A percentile compares a stretch with the other conserved stretches of the same genome.
phyloP scores from a whole-genome alignment of 441 rosid species.

The Corymbia citriodora region DNA sequence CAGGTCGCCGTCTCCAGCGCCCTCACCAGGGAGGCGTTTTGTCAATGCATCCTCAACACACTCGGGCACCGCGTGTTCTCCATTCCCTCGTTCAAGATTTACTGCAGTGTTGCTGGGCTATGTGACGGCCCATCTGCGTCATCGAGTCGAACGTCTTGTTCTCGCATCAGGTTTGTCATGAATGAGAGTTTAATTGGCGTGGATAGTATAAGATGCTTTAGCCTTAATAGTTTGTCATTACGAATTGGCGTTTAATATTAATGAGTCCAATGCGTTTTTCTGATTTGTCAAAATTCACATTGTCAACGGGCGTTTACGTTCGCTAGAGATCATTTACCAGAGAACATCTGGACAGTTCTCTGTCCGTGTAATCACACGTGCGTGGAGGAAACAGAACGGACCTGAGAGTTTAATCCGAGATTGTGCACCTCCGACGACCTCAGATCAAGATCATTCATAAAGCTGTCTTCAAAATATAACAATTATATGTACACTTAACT shows the following conservation, averaged over 20 bases:
- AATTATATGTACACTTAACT: background rate
- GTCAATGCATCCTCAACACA: conserved; percentile 54
- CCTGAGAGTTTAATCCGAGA: background rate
- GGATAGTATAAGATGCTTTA: no score
- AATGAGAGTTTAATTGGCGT: no score
- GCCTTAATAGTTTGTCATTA: no score
- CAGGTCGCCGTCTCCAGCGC: conserved; percentile 32
- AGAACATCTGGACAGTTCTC: no score
- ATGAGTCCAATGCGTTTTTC: no score
- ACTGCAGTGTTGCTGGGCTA: conserved; percentile 79
- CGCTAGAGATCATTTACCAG: no score
- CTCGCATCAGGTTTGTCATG: no score
- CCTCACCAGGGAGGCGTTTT: conserved; percentile 52
- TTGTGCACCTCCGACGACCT: background rate
- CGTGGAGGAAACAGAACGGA: no score
- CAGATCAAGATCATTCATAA: background rate
- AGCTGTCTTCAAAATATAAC: background rate
- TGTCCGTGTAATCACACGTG: no score
- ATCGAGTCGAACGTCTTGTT: conserved; percentile 11
- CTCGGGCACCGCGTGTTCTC: conserved; percentile 64
- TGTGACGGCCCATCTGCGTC: conserved; percentile 62
- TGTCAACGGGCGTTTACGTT: no score
- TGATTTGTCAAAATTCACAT: no score
- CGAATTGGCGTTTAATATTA: no score
- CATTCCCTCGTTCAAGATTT: conserved; percentile 74